phyloP scores from a whole-genome alignment of 352 stramenopile species.

The Pythium brachiatum region DNA sequence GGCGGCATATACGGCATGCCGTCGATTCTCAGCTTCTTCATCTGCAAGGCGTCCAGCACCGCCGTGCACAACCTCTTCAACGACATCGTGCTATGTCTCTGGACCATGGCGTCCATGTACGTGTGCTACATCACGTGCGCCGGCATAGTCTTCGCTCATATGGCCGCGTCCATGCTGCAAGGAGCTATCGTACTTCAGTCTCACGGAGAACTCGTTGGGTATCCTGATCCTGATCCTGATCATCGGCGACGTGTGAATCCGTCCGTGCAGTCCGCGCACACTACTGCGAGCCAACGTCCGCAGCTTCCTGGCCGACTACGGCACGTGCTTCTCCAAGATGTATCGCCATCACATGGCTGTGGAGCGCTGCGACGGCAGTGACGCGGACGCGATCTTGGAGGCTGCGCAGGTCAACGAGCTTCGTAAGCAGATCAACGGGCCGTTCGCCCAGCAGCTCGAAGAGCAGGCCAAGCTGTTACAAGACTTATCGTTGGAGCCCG shows the following conservation, averaged over 20 bases:
- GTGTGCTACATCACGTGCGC: slow-evolving; percentile 56
- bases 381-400: slow-evolving; percentile 24
- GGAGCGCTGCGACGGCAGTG: slow-evolving; percentile 18
- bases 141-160: slow-evolving; percentile 68
- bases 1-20: slow-evolving; percentile 71
- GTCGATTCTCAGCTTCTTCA: slow-evolving; percentile 71
- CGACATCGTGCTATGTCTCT: slow-evolving; percentile 60
- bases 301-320: slow-evolving; percentile 40
- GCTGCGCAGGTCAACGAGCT: slow-evolving; percentile 31
- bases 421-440: slow-evolving; percentile 36
- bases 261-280: slow-evolving; percentile 46
- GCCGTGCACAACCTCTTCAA: slow-evolving; percentile 53
- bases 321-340: slow-evolving; percentile 38
- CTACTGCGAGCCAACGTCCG: slow-evolving; percentile 61
- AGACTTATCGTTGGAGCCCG: slow-evolving; percentile 62
- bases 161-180: slow-evolving; percentile 53
- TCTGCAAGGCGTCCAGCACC: slow-evolving; percentile 47
- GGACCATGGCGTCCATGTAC: slow-evolving; percentile 69
- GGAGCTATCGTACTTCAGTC: slow-evolving; percentile 49
- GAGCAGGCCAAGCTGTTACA: slow-evolving; percentile 59
- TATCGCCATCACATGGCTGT: slow-evolving; percentile 54
- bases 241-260: slow-evolving; percentile 46
- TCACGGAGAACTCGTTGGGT: slow-evolving; percentile 66
- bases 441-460: slow-evolving; percentile 46
- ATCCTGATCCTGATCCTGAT: slow-evolving; percentile 73